Base-by-base conservation (phyloP, 148 eudicot genomes). In the Beta vulgaris region DNA sequence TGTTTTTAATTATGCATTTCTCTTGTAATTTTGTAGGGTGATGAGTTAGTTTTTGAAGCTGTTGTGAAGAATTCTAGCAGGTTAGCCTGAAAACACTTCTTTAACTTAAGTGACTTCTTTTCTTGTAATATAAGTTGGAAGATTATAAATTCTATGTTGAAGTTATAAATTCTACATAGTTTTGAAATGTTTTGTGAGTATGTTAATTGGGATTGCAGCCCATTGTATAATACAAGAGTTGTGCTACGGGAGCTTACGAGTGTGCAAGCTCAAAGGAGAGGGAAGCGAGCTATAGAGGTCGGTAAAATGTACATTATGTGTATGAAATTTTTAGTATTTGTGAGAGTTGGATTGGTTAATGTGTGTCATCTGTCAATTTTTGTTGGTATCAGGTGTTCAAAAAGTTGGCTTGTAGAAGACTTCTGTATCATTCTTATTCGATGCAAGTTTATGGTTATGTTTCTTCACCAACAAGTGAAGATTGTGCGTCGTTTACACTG, bases 361-460 rank as follows among this genome's bases (percentile, higher is more conserved):
- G 26, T 44, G 36, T 59, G 63, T 49, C 40, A 58, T 34, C 23
- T 64, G 35, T 54, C 64, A 15, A 68, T 67, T 44, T 36, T n/a
- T 32, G 3, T 71, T 55, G 77, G 3, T 69, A 81, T 16, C 77
- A 96, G 99, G 99, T 96, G 71, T 82, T 92, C 76, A 92, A 90
- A 88, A 96, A 90, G 82, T 81, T 96, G 73, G 93, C 89, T 79
- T 87, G 80, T 53, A 90, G 91, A 60, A 90, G 78, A 74, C 83
- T 88, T 71, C 63, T 92, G 89, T 96, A 91, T 76, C 97, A 89
- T 84, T 96, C 99, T 71, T 96, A 96, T 79, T 89, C 98, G 4
- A 89, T 96, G 99, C 98, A 92, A 91, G 98, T 96, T 79, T 90
- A 92, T 82, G 99, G 99, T 77, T 92, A 88, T 76, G 85, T 89